Evolutionary conservation across 2,329 filamentous ascomycete species (phyloP), one percentile per base, ranked within the genome.

Genomic region (Bipolaris oryzae): DNA sequence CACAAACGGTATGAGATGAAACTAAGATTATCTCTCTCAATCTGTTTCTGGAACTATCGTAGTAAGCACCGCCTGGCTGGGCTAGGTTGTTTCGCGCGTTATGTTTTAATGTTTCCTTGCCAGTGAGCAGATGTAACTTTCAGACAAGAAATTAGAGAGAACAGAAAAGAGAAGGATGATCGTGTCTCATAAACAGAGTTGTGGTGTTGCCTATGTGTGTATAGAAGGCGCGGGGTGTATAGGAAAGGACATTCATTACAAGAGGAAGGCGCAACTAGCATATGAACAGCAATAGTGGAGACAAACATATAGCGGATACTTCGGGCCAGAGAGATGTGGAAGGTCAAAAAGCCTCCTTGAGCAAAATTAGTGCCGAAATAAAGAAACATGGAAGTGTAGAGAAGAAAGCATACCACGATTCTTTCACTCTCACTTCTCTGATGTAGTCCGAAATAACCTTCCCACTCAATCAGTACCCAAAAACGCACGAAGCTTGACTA

Each of bases 401-500:
- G 1, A 7, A 42, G 15, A 23, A 11, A 18, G 13, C 10, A 11
- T 11, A 11, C 1, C 9, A 34, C 3, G 20, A 3, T 23, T 4
- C 28, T 28, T 18, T 7, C 21, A 37, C 2, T 10, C 20, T 31
- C 18, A 11, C 18, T n/a, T 20, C 50, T 15, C 3, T 7, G 34
- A 7, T 15, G 4, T 23, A 3, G 13, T 3, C 33, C 10, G 5
- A 10, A 43, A 15, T n/a, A 18, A 7, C 5, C 4, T 25, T 13
- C 23, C 9, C 25, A 35, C 11, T 54, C 20, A 60, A 21, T 7
- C 35, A 7, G 45, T 33, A 18, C 31, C 50, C 52, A 78, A 61
- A 54, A 78, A 78, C 15, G 71, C 72, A 35, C 82, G 78, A 35
- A 89, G 73, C 64, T 79, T 81, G 28, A 77, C 75, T n/a, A 88